Evolutionary conservation across 1,284 basidiomycete genomes (phyloP), one percentile per base, ranked within the genome.

Genomic region (Ceratobasidium sp.): DNA sequence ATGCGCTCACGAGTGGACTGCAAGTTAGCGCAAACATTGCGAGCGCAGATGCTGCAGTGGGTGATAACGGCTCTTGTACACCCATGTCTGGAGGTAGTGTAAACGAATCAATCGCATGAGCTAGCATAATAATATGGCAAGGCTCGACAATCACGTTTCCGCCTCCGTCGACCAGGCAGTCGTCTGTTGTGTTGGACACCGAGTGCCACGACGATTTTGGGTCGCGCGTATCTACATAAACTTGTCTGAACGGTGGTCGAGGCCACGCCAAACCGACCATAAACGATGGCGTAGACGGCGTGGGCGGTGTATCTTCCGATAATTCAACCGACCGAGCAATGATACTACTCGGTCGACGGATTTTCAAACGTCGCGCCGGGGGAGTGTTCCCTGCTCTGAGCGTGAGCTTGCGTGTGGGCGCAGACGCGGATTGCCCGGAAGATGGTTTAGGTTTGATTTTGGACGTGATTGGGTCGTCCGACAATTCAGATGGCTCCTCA

Each of bases 171-270:
- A 67, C 34, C 26, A 67, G 39, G 18, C 12, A 30, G 12, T 67
- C 64, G 16, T 55, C 36, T 4, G 45, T n/a, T 5, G 34, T 23
- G 10, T 12, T 34, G 5, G 64, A 67, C 3, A 67, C 64, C 3
- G 64, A 12, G 30, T 67, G 64, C 64, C 64, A 67, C 12, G 64
- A 67, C 34, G 64, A 32, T 12, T 55, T 26, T n/a, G 64, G 64
- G 1, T 55, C 45, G 9, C 39, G 34, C n/a, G 64, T 43, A 39
- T 67, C 64, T n/a, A 67, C 28, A 32, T 67, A 67, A 18, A 67
- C 36, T 52, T 55, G 64, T 23, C 64, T 50, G 28, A 67, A 41
- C 18, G 64, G 64, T 18, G 64, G 64, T 3, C 64, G 64, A n/a
- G 64, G 64, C 64, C 64, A 67, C 9, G 34, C 52, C 10, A 67